Base-by-base conservation (phyloP, 2,329 filamentous ascomycete genomes). In the Trichoderma sp. region DNA sequence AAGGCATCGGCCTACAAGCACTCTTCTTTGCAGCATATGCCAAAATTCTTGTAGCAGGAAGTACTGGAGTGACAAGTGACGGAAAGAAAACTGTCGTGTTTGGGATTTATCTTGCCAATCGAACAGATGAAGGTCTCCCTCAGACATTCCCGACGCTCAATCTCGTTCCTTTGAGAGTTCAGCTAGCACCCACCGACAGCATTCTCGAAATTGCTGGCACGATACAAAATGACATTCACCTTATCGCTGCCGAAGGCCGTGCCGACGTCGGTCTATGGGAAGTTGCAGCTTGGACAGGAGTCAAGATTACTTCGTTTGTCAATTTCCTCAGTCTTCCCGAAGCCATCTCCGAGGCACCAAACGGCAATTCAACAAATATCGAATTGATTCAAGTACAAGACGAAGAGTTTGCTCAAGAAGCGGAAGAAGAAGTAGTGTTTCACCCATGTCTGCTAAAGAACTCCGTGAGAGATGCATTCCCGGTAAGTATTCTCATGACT, bases 81-180 rank as follows among this genome's bases (percentile, higher is more conserved):
- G 56, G 50, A 18, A 64, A 60, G 9, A 29, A 63, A 2, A 65
- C 73, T n/a, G 77, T 94, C 2, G 84, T 94, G 0, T 88, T 98
- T 68, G 95, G 95, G 2, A 84, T 98, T 27, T 98, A 98, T 82
- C 89, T 97, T 9, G 94, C 95, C 59, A 97, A 97, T 81, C 90
- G 95, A 69, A 88, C 89, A 0, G 84, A 88, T 3, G 85, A 87
- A 3, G 81, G 91, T 1, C 85, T 89, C 2, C 81, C 85, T 0
- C 78, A 79, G 0, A 84, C 88, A 0, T 92, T 91, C 38, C 95
- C 95, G 0, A 97, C 94, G 0, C 87, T 98, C 24, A 95, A 93
- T 78, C 87, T 98, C 4, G 88, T 97, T 2, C 95, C 95, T 0
- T 83, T 98, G 0, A 87, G 88, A 12, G 88, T 97, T 2, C 16